Evolutionary conservation across 2,329 filamentous ascomycete species (phyloP).

Genomic region (Aphanocladium album): DNA sequence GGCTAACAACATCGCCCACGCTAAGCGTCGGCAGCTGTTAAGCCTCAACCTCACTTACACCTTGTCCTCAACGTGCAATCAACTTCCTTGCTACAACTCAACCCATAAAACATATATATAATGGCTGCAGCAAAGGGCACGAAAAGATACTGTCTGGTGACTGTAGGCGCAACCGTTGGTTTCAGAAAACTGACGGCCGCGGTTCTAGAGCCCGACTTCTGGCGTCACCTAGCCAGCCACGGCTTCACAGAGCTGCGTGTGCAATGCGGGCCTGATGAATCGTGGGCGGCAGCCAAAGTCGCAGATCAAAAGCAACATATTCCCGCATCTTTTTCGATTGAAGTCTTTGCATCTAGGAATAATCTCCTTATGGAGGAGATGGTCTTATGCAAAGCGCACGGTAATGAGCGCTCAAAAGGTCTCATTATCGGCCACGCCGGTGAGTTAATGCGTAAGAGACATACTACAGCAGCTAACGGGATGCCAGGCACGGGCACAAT

Average conservation of each 20-base stretch:
- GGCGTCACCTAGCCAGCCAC: constrained; percentile 51
- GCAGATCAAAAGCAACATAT: constrained; percentile 18
- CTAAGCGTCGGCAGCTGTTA: constrained; percentile 13
- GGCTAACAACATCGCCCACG: constrained; percentile 1
- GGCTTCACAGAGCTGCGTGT: constrained; percentile 69
- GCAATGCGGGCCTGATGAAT: constrained; percentile 71
- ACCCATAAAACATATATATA: not conserved
- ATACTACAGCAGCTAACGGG: not conserved
- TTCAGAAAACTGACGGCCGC: constrained; percentile 69
- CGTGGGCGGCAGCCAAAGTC: constrained; percentile 25
- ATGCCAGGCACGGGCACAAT: constrained; percentile 78
- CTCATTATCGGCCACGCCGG: constrained; percentile 87
- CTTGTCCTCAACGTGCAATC: too few species aligned
- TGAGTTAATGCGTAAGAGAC: constrained; percentile 35
- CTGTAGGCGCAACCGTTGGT: constrained; percentile 84
- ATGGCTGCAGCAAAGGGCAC: not conserved
- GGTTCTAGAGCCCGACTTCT: constrained; percentile 57
- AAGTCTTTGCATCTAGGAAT: constrained; percentile 28
- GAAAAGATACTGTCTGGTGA: constrained; percentile 65
- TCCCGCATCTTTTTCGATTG: constrained; percentile 22
- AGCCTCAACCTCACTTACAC: constrained; percentile 6
- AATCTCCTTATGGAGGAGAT: constrained; percentile 45
- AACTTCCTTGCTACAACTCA: not conserved
- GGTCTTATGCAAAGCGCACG: constrained; percentile 42
- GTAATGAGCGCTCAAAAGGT: constrained; percentile 52